Conservation (phyloP, 2,329 filamentous ascomycete species). For the Colletotrichum spaethianum region DNA sequence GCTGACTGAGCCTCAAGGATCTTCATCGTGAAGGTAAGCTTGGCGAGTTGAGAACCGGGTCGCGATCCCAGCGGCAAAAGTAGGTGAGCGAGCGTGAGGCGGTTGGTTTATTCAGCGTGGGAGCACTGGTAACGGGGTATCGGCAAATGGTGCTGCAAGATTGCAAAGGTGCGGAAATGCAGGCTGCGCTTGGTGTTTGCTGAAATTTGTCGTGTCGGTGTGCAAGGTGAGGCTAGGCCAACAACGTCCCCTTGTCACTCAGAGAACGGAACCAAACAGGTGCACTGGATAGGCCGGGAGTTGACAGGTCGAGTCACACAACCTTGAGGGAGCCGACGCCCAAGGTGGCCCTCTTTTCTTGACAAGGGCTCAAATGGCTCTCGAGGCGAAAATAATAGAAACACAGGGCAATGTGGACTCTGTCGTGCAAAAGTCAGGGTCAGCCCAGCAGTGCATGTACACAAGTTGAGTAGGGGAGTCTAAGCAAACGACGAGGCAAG, state of each 20-base stretch:
- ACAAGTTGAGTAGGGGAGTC: constrained; percentile 1
- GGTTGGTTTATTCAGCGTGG: constrained; percentile 11
- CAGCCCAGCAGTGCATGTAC: neutral
- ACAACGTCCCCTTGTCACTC: constrained; percentile 18
- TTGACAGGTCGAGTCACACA: constrained; percentile 33
- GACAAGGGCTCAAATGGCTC: constrained; percentile 12
- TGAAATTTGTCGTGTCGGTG: constrained; percentile 35
- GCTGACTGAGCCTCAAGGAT: constrained; percentile 80
- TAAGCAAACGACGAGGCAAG: neutral
- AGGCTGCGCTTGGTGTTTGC: constrained; percentile 25
- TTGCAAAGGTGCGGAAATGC: constrained; percentile 16
- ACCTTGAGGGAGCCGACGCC: constrained; percentile 14
- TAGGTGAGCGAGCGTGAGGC: neutral
- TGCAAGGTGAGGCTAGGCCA: constrained; percentile 34
- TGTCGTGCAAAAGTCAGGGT: constrained; percentile 3
- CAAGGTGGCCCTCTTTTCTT: neutral
- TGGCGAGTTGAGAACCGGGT: neutral
- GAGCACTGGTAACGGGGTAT: constrained; percentile 16
- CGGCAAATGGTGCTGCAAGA: neutral
- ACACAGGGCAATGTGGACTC: neutral
- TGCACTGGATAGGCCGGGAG: constrained; percentile 22
- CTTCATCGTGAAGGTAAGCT: constrained; percentile 66
- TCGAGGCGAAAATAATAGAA: neutral
- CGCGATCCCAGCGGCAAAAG: neutral
- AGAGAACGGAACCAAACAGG: constrained; percentile 18